These are phyloP conservation scores for Myriangium duriaei DNA, from an alignment of 2,329 filamentous ascomycete genomes.

Conservation along the genomic window DNA sequence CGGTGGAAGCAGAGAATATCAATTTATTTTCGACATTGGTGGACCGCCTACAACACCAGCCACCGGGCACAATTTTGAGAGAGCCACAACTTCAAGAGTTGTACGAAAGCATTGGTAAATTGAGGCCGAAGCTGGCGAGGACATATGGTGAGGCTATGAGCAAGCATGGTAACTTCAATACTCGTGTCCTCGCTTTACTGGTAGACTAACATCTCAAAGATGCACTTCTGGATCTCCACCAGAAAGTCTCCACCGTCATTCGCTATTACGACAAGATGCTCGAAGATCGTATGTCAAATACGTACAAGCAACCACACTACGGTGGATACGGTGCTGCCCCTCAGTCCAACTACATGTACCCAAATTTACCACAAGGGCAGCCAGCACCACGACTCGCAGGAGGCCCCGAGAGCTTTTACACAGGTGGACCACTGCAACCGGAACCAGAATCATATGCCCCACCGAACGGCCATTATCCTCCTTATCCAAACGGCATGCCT, in stretches of 20 bases:
- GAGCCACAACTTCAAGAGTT: constrained; percentile 97
- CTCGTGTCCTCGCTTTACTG: neutral
- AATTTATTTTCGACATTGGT: constrained; percentile 90
- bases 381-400: constrained; percentile 32
- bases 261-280: constrained; percentile 97
- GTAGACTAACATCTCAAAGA: constrained; percentile 44
- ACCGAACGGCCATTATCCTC: constrained; percentile 41
- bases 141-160: constrained; percentile 99
- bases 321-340: constrained; percentile 28
- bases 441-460: constrained; percentile 35
- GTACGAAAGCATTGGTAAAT: constrained; percentile 89
- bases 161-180: constrained; percentile 66
- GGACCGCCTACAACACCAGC: constrained; percentile 86
- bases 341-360: constrained; percentile 53
- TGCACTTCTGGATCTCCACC: constrained; percentile 82
- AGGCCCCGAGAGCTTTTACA: constrained; percentile 72
- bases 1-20: constrained; percentile 93
- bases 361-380: constrained; percentile 49
- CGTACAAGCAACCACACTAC: constrained; percentile 64
- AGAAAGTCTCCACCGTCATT: constrained; percentile 90
- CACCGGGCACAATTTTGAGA: constrained; percentile 86
- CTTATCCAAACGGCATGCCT: constrained; percentile 21
- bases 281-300: constrained; percentile 84
- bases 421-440: constrained; percentile 41
- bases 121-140: constrained; percentile 84